These are phyloP conservation scores for Penicillium subrubescens DNA, from an alignment of 495 filamentous ascomycete genomes.

Conservation along the genomic window DNA sequence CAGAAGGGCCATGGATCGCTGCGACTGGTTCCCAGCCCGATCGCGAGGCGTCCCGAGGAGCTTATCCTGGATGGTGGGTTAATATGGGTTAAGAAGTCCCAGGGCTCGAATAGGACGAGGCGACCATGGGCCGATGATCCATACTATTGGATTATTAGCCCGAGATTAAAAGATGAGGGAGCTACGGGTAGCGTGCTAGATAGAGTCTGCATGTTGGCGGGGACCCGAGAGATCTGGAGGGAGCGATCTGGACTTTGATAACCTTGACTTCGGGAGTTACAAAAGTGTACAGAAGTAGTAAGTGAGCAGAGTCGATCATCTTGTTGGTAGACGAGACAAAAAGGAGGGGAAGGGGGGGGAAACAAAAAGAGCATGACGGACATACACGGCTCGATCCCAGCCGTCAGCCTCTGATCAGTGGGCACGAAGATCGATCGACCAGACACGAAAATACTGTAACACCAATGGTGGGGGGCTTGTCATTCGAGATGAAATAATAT, in stretches of 20 bases:
- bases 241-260: neutral
- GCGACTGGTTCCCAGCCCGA: constrained; percentile 27
- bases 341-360: neutral
- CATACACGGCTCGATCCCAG: constrained; percentile 24
- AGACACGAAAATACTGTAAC: constrained; percentile 6
- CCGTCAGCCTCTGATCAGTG: constrained; percentile 26
- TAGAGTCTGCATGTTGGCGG: neutral
- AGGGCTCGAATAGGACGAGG: neutral
- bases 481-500: constrained; percentile 6
- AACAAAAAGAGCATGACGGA: constrained; percentile 8
- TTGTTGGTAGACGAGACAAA: neutral
- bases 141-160: neutral
- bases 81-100: neutral
- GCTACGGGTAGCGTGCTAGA: neutral
- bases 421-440: constrained; percentile 31
- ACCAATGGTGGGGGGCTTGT: constrained; percentile 12
- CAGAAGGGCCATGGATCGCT: constrained; percentile 15
- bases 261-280: neutral
- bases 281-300: neutral
- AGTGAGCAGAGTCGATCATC: neutral
- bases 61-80: constrained; percentile 20
- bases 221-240: neutral
- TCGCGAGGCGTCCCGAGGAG: constrained; percentile 23
- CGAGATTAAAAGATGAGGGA: neutral
- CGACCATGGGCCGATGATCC: constrained; percentile 1